Conservation (phyloP, 306 rosid genomes). For the Quercus agrifolia region DNA sequence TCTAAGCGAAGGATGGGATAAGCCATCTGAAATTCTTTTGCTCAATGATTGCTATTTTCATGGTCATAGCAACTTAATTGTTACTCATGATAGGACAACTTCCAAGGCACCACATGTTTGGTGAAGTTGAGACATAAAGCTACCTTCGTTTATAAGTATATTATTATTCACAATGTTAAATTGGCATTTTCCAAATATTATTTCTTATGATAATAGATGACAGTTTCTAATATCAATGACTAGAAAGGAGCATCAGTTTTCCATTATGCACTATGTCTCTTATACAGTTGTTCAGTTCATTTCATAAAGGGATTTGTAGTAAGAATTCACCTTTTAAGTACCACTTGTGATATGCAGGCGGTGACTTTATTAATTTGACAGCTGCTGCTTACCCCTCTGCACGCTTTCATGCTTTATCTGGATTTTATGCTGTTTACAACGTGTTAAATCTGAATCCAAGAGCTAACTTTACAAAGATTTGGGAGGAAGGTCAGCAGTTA, state of each 20-base stretch:
- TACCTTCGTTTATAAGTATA: neutral
- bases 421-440: conserved; percentile 74
- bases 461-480: conserved; percentile 58
- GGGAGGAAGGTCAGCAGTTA: conserved; percentile 65
- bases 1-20: neutral
- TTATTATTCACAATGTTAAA: neutral
- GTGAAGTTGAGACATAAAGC: conserved; percentile 4
- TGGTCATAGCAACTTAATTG: neutral
- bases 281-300: neutral
- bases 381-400: conserved; percentile 35
- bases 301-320: neutral
- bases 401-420: conserved; percentile 72
- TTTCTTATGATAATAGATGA: neutral
- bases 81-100: neutral
- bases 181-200: neutral
- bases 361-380: conserved; percentile 44
- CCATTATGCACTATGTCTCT: neutral
- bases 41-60: neutral
- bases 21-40: neutral
- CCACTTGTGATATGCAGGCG: conserved; percentile 44
- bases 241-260: neutral
- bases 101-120: neutral
- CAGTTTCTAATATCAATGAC: neutral
- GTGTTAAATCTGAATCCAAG: conserved; percentile 57
- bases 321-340: conserved; percentile 7